Percentiles rank a stretch among this genome's conserved stretches.
Evolutionary conservation across 345 rosid genomes (phyloP).

Genomic region (Citrus reticulata): DNA sequence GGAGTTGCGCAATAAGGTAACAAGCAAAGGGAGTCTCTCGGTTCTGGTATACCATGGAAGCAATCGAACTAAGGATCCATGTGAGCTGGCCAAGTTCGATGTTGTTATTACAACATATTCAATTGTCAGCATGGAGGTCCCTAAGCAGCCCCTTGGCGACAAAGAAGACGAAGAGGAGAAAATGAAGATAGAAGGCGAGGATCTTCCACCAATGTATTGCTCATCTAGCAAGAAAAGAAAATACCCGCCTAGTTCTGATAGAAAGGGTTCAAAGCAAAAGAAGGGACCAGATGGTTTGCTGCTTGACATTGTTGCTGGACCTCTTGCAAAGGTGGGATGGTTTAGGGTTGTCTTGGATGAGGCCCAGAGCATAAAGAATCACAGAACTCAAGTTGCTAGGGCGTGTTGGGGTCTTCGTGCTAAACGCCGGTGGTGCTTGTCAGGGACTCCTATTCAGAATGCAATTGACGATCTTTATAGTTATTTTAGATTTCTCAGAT

Average conservation of each 20-base stretch:
- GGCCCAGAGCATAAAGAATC: slow-evolving; percentile 97
- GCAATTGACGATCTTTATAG: slow-evolving; percentile 96
- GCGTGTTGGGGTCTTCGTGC: slow-evolving; percentile 99
- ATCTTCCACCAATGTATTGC: slow-evolving; percentile 27
- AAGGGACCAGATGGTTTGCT: slow-evolving; percentile 39
- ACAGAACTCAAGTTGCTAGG: slow-evolving; percentile 93
- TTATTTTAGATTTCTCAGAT: slow-evolving; percentile 94
- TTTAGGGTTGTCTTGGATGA: slow-evolving; percentile 95
- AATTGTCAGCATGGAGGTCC: slow-evolving; percentile 97
- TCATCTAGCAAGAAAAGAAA: slow-evolving; percentile 58
- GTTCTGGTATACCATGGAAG: slow-evolving; percentile 91
- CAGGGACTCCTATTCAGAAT: slow-evolving; percentile 98
- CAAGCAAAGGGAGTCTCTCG: slow-evolving; percentile 56
- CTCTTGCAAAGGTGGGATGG: slow-evolving; percentile 93
- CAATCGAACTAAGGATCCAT: slow-evolving; percentile 84
- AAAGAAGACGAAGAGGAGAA: slow-evolving; percentile 64
- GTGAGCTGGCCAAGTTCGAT: slow-evolving; percentile 78
- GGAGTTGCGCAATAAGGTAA: slow-evolving; percentile 77
- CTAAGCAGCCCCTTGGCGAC: slow-evolving; percentile 73
- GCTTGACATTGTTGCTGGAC: slow-evolving; percentile 58
- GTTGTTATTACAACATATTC: slow-evolving; percentile 95
- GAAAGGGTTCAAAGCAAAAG: slow-evolving; percentile 51
- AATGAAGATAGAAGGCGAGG: slow-evolving; percentile 37
- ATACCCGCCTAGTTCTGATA: slow-evolving; percentile 45
- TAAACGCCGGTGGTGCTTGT: slow-evolving; percentile 97